These are phyloP conservation scores for bread wheat (Triticum aestivum) DNA, from an alignment of 176 grass and related monocot genomes.

Conservation along the genomic window IWGSC_CS_RefSeq_v2.1 NC_057797.1:729836062-729836561, in stretches of 20 bases:
- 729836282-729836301: conserved; percentile 15
- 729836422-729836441: background rate
- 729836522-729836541: too few relatives aligned
- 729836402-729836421: background rate
- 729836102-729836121: conserved; percentile 96
- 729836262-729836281: background rate
- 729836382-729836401: background rate
- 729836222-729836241: conserved; percentile 34
- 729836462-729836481: background rate
- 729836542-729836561: too few relatives aligned
- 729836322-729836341: conserved; percentile 17
- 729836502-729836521: background rate
- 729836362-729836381: background rate
- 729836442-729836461: background rate
- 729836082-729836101: conserved; percentile 89
- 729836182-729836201: conserved; percentile 78
- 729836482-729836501: background rate
- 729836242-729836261: conserved; percentile 19
- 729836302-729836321: background rate
- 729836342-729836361: background rate
- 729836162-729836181: conserved; percentile 95
- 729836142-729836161: conserved; percentile 90
- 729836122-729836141: conserved; percentile 91
- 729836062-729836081: conserved; percentile 71
- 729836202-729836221: conserved; percentile 92